Conservation (phyloP, 768 basidiomycete genomes). For the Hypholoma sublateritium region DNA sequence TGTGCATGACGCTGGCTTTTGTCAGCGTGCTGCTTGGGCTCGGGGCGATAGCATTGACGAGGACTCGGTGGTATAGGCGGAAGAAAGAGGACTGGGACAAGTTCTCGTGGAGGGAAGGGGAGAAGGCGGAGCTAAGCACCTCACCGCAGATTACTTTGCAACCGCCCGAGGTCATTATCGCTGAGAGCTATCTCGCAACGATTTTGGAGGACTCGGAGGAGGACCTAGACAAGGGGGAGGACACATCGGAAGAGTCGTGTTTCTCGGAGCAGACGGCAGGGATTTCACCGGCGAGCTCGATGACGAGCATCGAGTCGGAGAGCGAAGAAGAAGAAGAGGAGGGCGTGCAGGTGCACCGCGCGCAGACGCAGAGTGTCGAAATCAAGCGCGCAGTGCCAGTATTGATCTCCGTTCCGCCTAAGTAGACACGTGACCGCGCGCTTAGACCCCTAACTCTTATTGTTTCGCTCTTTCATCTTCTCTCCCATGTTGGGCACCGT, state of each 20-base stretch:
- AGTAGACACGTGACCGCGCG: conserved; percentile 6
- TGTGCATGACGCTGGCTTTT: conserved; percentile 12
- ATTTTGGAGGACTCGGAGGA: background rate
- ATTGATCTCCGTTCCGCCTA: conserved; percentile 17
- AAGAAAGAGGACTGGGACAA: conserved; percentile 10
- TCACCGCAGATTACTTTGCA: background rate
- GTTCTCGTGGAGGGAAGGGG: background rate
- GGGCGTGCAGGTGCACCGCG: conserved; percentile 44
- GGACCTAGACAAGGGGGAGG: background rate
- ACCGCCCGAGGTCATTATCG: background rate
- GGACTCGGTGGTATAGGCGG: conserved; percentile 4
- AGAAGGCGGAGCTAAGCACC: background rate
- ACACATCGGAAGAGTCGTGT: conserved; percentile 16
- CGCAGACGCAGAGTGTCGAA: conserved; percentile 49
- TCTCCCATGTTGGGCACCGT: conserved; percentile 9
- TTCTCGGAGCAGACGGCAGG: conserved; percentile 1
- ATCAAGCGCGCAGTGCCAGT: conserved; percentile 46
- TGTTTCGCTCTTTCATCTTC: conserved; percentile 3
- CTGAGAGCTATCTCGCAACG: background rate
- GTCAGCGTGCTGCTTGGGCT: conserved; percentile 11
- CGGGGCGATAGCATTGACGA: conserved; percentile 7
- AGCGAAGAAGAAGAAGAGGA: conserved; percentile 30
- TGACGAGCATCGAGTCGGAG: conserved; percentile 10
- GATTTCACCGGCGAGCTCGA: conserved; percentile 3
- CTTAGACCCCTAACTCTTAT: background rate